Evolutionary conservation across 2,329 filamentous ascomycete genomes (phyloP), one percentile per base, ranked within the genome.

Genomic region (Berkeleyomyces basicola): DNA sequence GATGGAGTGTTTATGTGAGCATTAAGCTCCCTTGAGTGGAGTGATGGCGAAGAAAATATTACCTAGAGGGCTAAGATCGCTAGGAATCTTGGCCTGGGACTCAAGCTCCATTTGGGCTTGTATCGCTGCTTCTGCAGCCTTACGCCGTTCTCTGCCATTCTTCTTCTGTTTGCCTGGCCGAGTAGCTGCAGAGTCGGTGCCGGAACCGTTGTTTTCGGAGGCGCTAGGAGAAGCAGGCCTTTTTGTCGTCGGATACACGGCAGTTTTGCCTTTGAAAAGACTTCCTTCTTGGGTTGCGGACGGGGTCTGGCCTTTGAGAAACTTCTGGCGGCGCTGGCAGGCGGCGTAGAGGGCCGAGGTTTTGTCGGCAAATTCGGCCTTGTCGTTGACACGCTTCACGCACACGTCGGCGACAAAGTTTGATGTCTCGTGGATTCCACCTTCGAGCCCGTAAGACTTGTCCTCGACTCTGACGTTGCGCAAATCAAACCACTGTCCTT

Each of bases 41-140:
- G 23, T 23, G 23, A 23, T 23, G 23, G 23, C 1, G 23, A 23
- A 23, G 23, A 23, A 23, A 2, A 2, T 2, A 23, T 23, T 64
- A 73, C 70, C 67, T 68, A 68, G 67, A 1, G 66, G 62, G 39
- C 74, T 76, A 51, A 73, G 66, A 61, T 69, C 70, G 51, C 14
- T 36, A 6, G 40, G 58, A 6, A 61, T 36, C 2, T 16, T 39
- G 31, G 31, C 31, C 42, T 33, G n/a, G 3, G 33, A 14, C 4
- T 61, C 49, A 5, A 37, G 11, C 57, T 51, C 62, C 63, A 65
- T 55, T 14, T 53, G 23, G 7, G 53, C 37, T 37, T 65, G 36
- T 47, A 37, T 64, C 39, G 59, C 62, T n/a, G 66, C 67, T 58
- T 66, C 67, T 39, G 61, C 63, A n/a, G 62, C 58, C 3, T 53